Evolutionary conservation across 2,329 filamentous ascomycete species (phyloP).

Genomic region (Colletotrichum orchidophilum): DNA sequence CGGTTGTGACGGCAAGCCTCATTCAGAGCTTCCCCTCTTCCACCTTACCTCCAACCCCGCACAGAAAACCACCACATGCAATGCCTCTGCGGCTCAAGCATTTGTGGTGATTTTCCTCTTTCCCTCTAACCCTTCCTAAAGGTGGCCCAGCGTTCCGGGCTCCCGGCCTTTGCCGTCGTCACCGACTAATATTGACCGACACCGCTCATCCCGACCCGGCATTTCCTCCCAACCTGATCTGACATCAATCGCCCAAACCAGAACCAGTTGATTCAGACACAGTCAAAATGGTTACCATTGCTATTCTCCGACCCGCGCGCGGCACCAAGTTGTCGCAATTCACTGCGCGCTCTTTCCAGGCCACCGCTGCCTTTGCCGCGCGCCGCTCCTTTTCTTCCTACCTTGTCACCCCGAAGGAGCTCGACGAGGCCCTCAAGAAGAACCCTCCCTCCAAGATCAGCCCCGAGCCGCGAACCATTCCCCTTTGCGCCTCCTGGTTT

Average conservation of each 20-base stretch:
- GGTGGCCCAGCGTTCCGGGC: conserved; percentile 21
- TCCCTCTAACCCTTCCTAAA: conserved; percentile 16
- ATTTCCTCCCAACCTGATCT: conserved; percentile 5
- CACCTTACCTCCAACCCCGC: conserved; percentile 20
- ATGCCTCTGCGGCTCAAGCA: conserved; percentile 18
- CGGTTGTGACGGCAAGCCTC: conserved; percentile 24
- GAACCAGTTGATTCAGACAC: background rate
- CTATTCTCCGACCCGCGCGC: conserved; percentile 54
- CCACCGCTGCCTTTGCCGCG: conserved; percentile 44
- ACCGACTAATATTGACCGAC: conserved; percentile 25
- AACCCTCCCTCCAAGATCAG: conserved; percentile 83
- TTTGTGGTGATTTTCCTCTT: conserved; percentile 24
- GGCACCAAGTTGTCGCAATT: conserved; percentile 47
- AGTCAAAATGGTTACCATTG: conserved; percentile 53
- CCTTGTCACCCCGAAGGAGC: conserved; percentile 85
- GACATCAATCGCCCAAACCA: conserved; percentile 1
- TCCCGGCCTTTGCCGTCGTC: conserved; percentile 20
- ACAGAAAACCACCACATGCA: conserved; percentile 28
- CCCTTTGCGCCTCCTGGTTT: conserved; percentile 95
- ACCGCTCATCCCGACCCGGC: conserved; percentile 1
- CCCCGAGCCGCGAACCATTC: conserved; percentile 83
- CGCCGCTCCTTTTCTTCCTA: conserved; percentile 77
- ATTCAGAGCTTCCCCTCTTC: conserved; percentile 25
- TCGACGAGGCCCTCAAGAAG: conserved; percentile 82
- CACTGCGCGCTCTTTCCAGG: conserved; percentile 43